phyloP scores from a whole-genome alignment of 2,329 filamentous ascomycete species.

The Ophiocordyceps australis region DNA sequence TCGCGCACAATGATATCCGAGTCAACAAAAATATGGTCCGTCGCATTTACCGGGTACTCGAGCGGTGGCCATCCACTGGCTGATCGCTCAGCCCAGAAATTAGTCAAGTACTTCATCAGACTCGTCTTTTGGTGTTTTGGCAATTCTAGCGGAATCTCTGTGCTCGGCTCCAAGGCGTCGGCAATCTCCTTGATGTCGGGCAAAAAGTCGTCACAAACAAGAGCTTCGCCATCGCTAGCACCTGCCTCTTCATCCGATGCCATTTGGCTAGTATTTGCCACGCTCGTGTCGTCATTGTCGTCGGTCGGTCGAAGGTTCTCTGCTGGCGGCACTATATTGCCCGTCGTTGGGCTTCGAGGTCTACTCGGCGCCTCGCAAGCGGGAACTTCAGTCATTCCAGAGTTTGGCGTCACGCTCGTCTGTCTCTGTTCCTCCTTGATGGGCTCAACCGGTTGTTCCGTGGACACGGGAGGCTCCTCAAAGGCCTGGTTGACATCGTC shows the following conservation, averaged over 20 bases:
- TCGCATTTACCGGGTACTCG: conserved; percentile 76
- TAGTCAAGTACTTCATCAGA: conserved; percentile 86
- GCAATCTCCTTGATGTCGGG: conserved; percentile 44
- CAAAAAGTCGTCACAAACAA: conserved; percentile 48
- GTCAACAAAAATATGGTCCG: conserved; percentile 91
- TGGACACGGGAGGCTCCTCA: conserved; percentile 52
- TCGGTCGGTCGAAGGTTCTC: conserved; percentile 7
- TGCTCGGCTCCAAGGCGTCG: conserved; percentile 40
- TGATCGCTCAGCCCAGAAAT: conserved; percentile 96
- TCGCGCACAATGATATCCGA: conserved; percentile 94
- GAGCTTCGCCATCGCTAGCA: conserved; percentile 55
- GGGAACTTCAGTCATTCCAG: conserved; percentile 4
- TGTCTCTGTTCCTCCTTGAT: conserved; percentile 4
- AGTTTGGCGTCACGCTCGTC: conserved; percentile 6
- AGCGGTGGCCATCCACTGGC: conserved; percentile 85
- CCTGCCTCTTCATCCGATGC: conserved; percentile 52
- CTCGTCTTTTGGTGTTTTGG: conserved; percentile 88
- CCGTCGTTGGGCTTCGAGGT: too few relatives aligned
- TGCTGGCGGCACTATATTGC: conserved; percentile 4
- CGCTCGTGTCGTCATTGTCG: conserved; percentile 11
- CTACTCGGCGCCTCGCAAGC: conserved; percentile 6
- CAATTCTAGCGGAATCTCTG: conserved; percentile 51
- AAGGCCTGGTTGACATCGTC: conserved; percentile 87
- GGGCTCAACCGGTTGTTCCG: conserved; percentile 16
- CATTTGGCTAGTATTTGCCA: conserved; percentile 23